Base-by-base conservation (phyloP, 495 filamentous ascomycete species). In the Lasiosphaeriaceae sp. region DNA sequence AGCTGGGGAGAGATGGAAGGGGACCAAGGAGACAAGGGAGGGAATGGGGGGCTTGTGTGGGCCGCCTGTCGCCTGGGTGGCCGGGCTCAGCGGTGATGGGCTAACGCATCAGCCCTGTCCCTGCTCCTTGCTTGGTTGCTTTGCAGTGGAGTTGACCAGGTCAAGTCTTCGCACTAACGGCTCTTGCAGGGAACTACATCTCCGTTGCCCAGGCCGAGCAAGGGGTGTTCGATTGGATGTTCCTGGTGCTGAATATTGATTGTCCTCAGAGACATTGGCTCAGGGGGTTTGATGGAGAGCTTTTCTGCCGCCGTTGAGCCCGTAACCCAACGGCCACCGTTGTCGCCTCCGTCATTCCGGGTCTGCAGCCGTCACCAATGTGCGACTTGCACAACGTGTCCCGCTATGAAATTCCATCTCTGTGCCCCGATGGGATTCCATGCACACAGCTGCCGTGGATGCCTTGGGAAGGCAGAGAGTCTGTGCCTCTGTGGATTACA, bases 111-210 rank as follows among this genome's bases (percentile, higher is more conserved):
- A 55, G 49, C 49, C 58, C 56, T 58, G 57, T 46, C 63, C 65
- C 58, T 66, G 65, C 53, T 39, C 52, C 54, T 55, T 63, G 59
- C 55, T 58, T 56, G 16, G 55, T 55, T 51, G 35, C 59, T 55
- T 57, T 58, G 55, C 41, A 50, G 63, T 65, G 65, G 62, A 53
- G 54, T 63, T 55, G 50, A 52, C 61, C 57, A 56, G 61, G 58
- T 59, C 57, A 47, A 43, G 56, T 41, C 17, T 44, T 61, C 53
- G 49, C 64, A 55, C 62, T 58, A 60, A 48, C 54, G 11, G 44
- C 48, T 50, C 41, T 20, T 47, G 55, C 53, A 59, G 55, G 44
- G 43, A 57, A 26, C 54, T 50, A 47, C 65, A 64, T 58, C 52
- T 63, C 37, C 54, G 57, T 48, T 23, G 37, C 20, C 55, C 62